These are phyloP conservation scores for Taphrina deformans DNA, from an alignment of 1,139 yeast genomes.

Conservation along the genomic window DNA sequence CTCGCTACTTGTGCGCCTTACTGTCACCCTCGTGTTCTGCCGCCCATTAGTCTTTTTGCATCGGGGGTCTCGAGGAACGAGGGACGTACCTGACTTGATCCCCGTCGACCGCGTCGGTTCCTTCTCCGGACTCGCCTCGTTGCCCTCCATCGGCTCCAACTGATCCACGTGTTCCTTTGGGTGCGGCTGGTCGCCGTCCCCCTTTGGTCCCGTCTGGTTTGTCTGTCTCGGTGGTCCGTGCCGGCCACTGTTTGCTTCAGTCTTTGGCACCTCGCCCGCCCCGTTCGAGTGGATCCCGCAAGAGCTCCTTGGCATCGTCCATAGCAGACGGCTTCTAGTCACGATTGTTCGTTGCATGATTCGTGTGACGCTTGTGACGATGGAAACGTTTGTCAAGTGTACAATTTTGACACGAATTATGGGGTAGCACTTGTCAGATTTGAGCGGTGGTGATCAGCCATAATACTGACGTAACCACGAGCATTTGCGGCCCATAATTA, in stretches of 20 bases:
- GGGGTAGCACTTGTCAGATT: conserved; percentile 2
- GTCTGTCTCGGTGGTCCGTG: neutral
- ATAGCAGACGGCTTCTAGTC: neutral
- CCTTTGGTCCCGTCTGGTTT: conserved; percentile 1
- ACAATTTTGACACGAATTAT: neutral
- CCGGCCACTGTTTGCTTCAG: conserved; percentile 10
- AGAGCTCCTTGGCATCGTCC: neutral
- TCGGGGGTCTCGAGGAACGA: neutral
- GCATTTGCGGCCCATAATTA: no score
- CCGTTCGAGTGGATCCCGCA: conserved; percentile 6
- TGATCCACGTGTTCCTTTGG: conserved; percentile 9
- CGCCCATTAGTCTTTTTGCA: neutral
- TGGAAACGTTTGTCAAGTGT: no score
- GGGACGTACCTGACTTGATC: conserved; percentile 8
- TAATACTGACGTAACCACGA: conserved; percentile 6
- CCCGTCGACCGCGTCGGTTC: conserved; percentile 14
- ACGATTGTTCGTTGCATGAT: neutral
- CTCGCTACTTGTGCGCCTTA: conserved; percentile 4
- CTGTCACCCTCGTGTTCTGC: conserved; percentile 5
- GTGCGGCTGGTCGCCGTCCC: conserved; percentile 17
- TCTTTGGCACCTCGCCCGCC: conserved; percentile 18
- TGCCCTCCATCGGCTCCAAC: neutral
- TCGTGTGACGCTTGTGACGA: no score
- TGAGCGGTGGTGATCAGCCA: conserved; percentile 3
- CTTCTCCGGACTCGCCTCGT: conserved; percentile 4